Evolutionary conservation across 2,329 filamentous ascomycete genomes (phyloP), one percentile per base, ranked within the genome.

Genomic region (Aspergillus neotritici): DNA sequence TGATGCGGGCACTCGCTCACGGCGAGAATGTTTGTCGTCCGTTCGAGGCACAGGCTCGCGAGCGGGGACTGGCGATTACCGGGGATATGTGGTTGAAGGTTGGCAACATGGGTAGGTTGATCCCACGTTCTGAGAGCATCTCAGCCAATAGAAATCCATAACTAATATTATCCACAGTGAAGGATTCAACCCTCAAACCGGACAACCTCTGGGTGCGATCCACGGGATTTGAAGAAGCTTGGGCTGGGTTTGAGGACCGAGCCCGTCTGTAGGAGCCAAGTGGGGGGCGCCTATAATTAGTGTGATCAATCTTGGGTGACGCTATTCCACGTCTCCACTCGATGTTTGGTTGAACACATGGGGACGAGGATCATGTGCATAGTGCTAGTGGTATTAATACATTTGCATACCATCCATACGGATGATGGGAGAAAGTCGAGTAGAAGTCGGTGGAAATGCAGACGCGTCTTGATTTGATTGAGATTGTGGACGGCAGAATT

Each of bases 1-100:
- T 94, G 4, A 73, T 83, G 6, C 73, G 89, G 28, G 83, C 87
- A 1, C 63, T 93, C 13, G 76, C 77, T 4, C 66, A 88, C 54
- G 87, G 80, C 1, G 73, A 83, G 65, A 67, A 65, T 66, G 78
- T 62, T 2, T 71, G 66, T 37, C 52, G 56, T 32, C 49, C 55
- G 12, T 66, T 61, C 44, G 65, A 71, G 41, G 52, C 42, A 11
- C 47, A 42, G 14, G 53, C 41, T 3, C 43, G 52, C 29, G 54
- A 61, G 25, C 48, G 56, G 8, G 51, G 54, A 1, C 63, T 71
- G 43, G 51, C 51, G 12, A 62, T 74, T 17, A 61, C 62, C 21
- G 68, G 63, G 1, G 62, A 68, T 46, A 66, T 66, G 61, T 74
- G 71, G 70, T 50, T 71, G 44, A 64, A 65, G 50, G 57, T 72